Evolutionary conservation across 192 early-diverging fungal species (phyloP).

Genomic region (Backusella psychrophila): DNA sequence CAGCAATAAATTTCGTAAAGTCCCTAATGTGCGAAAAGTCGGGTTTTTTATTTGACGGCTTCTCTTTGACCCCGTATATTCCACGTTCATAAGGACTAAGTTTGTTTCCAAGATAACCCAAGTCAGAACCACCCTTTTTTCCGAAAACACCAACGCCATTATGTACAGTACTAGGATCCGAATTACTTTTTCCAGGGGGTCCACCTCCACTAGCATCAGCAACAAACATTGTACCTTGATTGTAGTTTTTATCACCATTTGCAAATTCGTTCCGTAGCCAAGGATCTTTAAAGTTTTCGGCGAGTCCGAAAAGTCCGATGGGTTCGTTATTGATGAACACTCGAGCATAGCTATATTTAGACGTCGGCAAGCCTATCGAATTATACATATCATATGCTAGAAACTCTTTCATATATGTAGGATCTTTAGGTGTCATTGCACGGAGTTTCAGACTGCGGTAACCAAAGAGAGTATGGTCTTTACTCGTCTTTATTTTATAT

Average conservation of each 20-base stretch:
- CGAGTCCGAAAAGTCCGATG: constrained; percentile 7
- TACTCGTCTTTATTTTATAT: background rate
- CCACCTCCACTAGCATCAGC: background rate
- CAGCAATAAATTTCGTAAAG: background rate
- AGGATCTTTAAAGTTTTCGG: constrained; percentile 29
- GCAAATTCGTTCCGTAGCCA: constrained; percentile 26
- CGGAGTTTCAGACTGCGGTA: background rate
- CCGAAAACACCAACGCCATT: background rate
- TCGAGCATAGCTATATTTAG: background rate
- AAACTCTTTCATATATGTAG: background rate
- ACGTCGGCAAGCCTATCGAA: background rate
- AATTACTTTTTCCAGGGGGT: background rate
- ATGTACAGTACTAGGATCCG: background rate
- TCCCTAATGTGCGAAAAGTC: background rate
- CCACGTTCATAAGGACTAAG: background rate
- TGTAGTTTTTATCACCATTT: constrained; percentile 26
- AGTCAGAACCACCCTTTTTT: background rate
- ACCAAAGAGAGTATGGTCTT: background rate
- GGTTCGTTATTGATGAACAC: background rate
- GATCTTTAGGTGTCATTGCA: background rate
- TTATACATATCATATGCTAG: background rate
- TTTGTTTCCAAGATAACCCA: background rate
- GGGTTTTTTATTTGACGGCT: background rate
- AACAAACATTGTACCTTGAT: background rate
- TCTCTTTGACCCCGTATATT: background rate